These are phyloP conservation scores for Filobasidium wieringae DNA, from an alignment of 768 basidiomycete species.

Conservation along the genomic window DNA sequence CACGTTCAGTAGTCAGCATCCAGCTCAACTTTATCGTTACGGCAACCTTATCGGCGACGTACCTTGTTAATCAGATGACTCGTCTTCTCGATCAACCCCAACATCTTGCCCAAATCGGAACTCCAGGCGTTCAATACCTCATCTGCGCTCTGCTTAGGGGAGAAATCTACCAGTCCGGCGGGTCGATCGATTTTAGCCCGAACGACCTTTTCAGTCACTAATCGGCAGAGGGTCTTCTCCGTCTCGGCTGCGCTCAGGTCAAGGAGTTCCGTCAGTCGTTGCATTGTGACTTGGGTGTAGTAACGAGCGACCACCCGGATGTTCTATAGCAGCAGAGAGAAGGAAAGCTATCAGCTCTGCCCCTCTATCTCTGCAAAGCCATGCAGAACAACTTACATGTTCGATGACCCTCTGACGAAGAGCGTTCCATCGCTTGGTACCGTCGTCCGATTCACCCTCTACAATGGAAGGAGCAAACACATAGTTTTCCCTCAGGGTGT, in stretches of 20 bases:
- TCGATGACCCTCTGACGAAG: slow-evolving; percentile 91
- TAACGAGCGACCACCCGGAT: slow-evolving; percentile 88
- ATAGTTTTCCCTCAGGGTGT: slow-evolving; percentile 62
- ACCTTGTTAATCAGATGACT: slow-evolving; percentile 50
- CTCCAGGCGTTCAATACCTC: slow-evolving; percentile 98
- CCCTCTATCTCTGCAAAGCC: neutral
- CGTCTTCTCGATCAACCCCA: slow-evolving; percentile 91
- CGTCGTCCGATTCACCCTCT: slow-evolving; percentile 30
- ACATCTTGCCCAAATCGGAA: slow-evolving; percentile 82
- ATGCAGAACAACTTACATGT: slow-evolving; percentile 53
- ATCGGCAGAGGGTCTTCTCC: slow-evolving; percentile 72
- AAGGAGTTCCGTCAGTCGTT: slow-evolving; percentile 70
- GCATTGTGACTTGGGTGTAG: slow-evolving; percentile 81
- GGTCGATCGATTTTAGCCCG: slow-evolving; percentile 92
- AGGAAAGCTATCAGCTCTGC: neutral
- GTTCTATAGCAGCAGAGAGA: slow-evolving; percentile 52
- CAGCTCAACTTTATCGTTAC: no score
- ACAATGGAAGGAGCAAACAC: slow-evolving; percentile 53
- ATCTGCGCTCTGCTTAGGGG: slow-evolving; percentile 66
- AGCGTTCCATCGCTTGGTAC: slow-evolving; percentile 76
- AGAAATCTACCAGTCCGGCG: slow-evolving; percentile 76
- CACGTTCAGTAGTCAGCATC: neutral
- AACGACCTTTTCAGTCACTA: slow-evolving; percentile 83
- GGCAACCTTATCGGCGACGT: neutral
- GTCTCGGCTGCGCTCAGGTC: slow-evolving; percentile 71